Percentiles rank a stretch among this genome's conserved stretches.
phyloP scores from a whole-genome alignment of 768 basidiomycete species.

The Boletales sp. region DNA sequence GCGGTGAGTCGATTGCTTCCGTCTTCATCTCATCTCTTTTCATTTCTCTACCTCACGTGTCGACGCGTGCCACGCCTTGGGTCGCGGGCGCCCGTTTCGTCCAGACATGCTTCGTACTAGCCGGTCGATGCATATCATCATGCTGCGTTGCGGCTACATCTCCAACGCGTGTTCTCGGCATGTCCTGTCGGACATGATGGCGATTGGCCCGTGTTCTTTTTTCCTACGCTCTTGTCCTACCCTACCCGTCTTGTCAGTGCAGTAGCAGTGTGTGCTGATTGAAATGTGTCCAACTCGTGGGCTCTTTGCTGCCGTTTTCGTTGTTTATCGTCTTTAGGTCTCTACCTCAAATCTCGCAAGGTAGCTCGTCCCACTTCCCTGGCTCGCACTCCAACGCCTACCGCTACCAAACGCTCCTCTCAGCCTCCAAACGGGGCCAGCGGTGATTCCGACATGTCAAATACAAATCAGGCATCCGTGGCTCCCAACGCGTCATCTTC shows the following conservation, averaged over 20 bases:
- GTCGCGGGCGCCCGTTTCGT: conserved; percentile 31
- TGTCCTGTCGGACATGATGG: conserved; percentile 31
- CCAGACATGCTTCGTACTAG: conserved; percentile 24
- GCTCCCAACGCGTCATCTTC: conserved; percentile 25
- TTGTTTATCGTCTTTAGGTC: conserved; percentile 49
- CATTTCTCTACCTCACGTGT: conserved; percentile 41
- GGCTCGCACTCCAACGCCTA: conserved; percentile 37
- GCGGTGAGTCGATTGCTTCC: conserved; percentile 59
- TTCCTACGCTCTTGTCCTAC: conserved; percentile 30
- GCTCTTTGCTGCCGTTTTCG: conserved; percentile 30
- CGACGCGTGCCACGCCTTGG: conserved; percentile 27
- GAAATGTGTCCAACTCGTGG: conserved; percentile 38
- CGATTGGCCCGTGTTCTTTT: conserved; percentile 33
- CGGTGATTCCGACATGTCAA: conserved; percentile 34
- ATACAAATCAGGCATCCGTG: conserved; percentile 34
- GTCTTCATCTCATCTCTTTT: conserved; percentile 33
- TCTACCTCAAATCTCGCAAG: conserved; percentile 81
- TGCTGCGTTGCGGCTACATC: conserved; percentile 30
- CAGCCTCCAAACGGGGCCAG: conserved; percentile 32
- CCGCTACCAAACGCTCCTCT: conserved; percentile 28
- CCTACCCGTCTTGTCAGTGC: conserved; percentile 32
- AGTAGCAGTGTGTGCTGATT: conserved; percentile 37
- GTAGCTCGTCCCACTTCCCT: conserved; percentile 68
- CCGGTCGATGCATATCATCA: conserved; percentile 34
- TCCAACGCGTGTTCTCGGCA: conserved; percentile 33